These are phyloP conservation scores for Ceratobasidium sp. DNA, from an alignment of 1,284 basidiomycete genomes.

Conservation along the genomic window DNA sequence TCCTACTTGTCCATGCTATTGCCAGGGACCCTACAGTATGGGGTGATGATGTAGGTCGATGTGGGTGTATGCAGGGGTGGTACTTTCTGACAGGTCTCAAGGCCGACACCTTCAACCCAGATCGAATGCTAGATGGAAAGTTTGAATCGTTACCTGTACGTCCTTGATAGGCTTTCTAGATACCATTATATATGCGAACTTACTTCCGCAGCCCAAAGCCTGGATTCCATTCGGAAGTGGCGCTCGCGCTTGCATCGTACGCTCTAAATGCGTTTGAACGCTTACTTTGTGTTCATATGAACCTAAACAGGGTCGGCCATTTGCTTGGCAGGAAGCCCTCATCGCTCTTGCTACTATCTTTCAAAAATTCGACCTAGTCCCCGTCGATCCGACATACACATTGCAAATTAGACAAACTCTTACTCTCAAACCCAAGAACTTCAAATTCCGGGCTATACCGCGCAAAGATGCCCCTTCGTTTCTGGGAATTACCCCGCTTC, in stretches of 20 bases:
- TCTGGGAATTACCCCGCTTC: background rate
- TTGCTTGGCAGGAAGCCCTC: slow-evolving; percentile 47
- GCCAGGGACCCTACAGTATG: slow-evolving; percentile 47
- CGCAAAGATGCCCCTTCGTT: slow-evolving; percentile 40
- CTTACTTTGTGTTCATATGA: background rate
- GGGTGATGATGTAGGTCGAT: slow-evolving; percentile 45
- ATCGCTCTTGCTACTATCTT: slow-evolving; percentile 47
- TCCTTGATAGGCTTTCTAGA: background rate
- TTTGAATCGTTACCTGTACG: slow-evolving; percentile 44
- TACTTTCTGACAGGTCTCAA: background rate
- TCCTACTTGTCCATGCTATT: slow-evolving; percentile 43
- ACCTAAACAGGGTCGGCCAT: slow-evolving; percentile 42
- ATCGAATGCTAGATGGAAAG: slow-evolving; percentile 56
- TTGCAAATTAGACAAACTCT: slow-evolving; percentile 46
- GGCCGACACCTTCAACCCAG: slow-evolving; percentile 48
- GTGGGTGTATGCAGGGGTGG: slow-evolving; percentile 15
- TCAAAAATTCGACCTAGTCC: slow-evolving; percentile 46
- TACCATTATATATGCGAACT: background rate
- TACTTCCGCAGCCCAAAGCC: slow-evolving; percentile 23
- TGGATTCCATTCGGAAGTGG: slow-evolving; percentile 45
- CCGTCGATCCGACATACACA: slow-evolving; percentile 45
- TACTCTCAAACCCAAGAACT: slow-evolving; percentile 47
- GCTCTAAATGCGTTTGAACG: background rate
- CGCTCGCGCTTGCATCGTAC: slow-evolving; percentile 45
- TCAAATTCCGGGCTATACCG: slow-evolving; percentile 45